Evolutionary conservation across 768 basidiomycete genomes (phyloP).

Genomic region (Pleurotus tuber-regium): DNA sequence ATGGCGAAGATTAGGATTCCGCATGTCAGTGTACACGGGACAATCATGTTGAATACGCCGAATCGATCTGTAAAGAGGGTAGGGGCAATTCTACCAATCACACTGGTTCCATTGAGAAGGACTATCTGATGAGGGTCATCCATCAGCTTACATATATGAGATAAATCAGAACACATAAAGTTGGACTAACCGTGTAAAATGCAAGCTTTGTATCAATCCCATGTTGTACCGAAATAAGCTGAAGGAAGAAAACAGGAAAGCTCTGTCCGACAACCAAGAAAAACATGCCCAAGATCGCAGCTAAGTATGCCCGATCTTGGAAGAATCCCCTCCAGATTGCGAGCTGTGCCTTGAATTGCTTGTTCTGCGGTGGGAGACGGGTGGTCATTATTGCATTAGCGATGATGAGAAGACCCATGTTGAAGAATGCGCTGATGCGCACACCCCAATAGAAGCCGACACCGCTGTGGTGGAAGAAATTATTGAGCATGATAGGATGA

Average conservation of each 20-base stretch:
- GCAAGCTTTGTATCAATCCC: constrained; percentile 43
- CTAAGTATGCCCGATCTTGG: constrained; percentile 40
- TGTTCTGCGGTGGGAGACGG: constrained; percentile 35
- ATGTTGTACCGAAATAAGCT: constrained; percentile 49
- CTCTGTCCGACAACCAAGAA: constrained; percentile 37
- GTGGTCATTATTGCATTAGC: constrained; percentile 33
- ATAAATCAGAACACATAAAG: constrained; percentile 9
- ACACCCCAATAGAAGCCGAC: constrained; percentile 35
- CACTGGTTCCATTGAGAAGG: constrained; percentile 48
- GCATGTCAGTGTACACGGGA: constrained; percentile 28
- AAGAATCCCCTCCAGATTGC: constrained; percentile 31
- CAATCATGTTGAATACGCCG: constrained; percentile 41
- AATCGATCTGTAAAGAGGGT: constrained; percentile 37
- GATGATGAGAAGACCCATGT: constrained; percentile 27
- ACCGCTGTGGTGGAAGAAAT: constrained; percentile 20
- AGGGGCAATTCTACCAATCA: constrained; percentile 45
- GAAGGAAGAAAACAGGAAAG: constrained; percentile 54
- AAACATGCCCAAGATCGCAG: constrained; percentile 36
- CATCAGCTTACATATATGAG: constrained; percentile 25
- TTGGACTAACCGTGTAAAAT: constrained; percentile 47
- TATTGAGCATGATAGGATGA: constrained; percentile 46
- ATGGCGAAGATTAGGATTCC: constrained; percentile 41
- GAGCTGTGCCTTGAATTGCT: constrained; percentile 25
- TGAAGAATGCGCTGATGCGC: constrained; percentile 36
- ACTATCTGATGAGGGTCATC: constrained; percentile 34